A percentile compares a stretch with the other conserved stretches of the same genome.
These are phyloP conservation scores for Rhizopogon vinicolor DNA, from an alignment of 768 basidiomycete species.

Conservation along the genomic window DNA sequence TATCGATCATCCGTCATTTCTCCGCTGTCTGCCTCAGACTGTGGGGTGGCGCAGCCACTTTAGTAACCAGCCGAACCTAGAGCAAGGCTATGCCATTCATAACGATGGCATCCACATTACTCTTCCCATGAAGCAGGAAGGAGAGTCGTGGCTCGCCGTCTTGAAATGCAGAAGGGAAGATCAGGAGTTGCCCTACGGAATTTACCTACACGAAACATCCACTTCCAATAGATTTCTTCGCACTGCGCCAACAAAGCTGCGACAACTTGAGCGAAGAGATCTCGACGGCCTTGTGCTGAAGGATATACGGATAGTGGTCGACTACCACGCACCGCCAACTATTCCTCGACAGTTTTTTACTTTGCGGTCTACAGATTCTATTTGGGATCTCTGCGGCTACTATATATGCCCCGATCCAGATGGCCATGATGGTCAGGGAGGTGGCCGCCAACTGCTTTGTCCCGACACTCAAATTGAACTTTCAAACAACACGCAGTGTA, in stretches of 20 bases:
- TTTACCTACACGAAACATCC: not conserved
- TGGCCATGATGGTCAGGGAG: not conserved
- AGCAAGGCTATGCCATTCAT: not conserved
- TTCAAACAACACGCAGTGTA: not conserved
- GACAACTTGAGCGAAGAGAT: not conserved
- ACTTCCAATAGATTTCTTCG: not conserved
- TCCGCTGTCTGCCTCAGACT: not conserved
- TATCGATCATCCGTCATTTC: constrained; percentile 1
- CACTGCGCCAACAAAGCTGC: not conserved
- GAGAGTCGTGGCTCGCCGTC: constrained; percentile 1
- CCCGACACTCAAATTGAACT: not conserved
- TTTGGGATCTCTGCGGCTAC: not conserved
- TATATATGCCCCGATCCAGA: not conserved
- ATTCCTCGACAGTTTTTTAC: not conserved
- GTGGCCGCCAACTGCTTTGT: not conserved
- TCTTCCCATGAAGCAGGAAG: constrained; percentile 1
- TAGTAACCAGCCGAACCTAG: not conserved
- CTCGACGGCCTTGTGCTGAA: not conserved
- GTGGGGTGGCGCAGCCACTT: not conserved
- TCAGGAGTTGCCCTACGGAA: not conserved
- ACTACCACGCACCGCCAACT: not conserved
- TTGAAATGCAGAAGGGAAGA: not conserved
- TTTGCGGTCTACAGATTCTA: not conserved
- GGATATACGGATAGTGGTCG: not conserved
- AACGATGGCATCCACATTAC: constrained; percentile 5